Evolutionary conservation across 306 rosid genomes (phyloP), one percentile per base, ranked within the genome.

Genomic region (Vicia sativa): DNA sequence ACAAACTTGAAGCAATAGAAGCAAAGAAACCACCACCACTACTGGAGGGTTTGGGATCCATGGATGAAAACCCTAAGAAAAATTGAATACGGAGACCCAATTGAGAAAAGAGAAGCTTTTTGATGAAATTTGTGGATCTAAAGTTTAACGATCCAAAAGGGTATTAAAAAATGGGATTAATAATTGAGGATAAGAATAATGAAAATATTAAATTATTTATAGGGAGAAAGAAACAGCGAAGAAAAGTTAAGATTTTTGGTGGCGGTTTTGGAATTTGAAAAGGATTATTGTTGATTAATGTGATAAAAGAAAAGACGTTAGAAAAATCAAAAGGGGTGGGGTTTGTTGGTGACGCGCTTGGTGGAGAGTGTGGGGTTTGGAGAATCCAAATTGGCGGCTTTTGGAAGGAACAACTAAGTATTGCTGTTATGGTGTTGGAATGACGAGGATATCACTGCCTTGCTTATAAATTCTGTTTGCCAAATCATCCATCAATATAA

Each of bases 1-100:
- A 70, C 73, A 85, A 66, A 78, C 86, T 74, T 19, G 93, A 80
- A 74, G 96, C 89, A 57, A 89, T 61, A 4, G 96, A 85, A 57
- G 93, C 79, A 35, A 89, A 85, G 62, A 89, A 87, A 19, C 96
- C 86, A 56, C 86, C 85, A 29, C 71, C 37, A 43, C 23, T 16
- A 54, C 68, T 31, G 45, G 15, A 39, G 62, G 81, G 83, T 76
- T 89, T 89, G 74, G 85, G 83, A 87, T 89, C 96, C 26, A 76
- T 81, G 12, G 91, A 62, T 58, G 25, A 76, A 77, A 79, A 71
- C 65, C 74, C 58, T 7, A 28, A 1, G 25, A 43, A 62, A 78
- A 70, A 44, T 69, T 57, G 63, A 77, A 59, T 14, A 16, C 31
- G 31, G 38, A 62, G 21, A 29, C 62, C 73, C 58, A 71, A 62